Base-by-base conservation (phyloP, 2,329 filamentous ascomycete species). In the Lachnellula subtilissima region DNA sequence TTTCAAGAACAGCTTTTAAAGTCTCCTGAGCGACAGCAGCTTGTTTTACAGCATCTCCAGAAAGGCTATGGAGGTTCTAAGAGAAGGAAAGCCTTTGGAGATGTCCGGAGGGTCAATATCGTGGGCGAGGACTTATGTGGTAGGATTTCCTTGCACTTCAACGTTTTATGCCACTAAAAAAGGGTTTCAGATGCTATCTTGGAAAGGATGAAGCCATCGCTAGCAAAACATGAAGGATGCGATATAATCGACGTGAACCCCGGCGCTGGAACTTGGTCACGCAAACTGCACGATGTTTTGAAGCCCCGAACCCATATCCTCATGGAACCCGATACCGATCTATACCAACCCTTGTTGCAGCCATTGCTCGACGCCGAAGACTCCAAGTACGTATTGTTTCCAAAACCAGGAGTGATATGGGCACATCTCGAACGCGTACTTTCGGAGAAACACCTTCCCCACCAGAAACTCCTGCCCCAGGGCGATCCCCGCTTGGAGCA, bases 201-300 rank as follows among this genome's bases (percentile, higher is more conserved):
- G 47, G 69, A 82, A 6, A 89, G 89, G 58, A 74, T 95, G n/a
- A 83, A 81, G 2, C 79, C 81, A 1, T 84, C 84, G 2, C 78
- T 97, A 17, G 74, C 83, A 36, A 81, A 83, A 46, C 86, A 94
- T 70, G 75, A 78, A 50, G 89, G 89, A 53, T 91, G 92, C 72
- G 91, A 96, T 65, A 80, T 97, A 46, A 76, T 99, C 65, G 93
- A 97, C 68, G 76, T 96, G 54, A 90, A 92, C 70, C 93, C 93
- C 0, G 91, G 91, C 14, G 75, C 75, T 1, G 90, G 91, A 8
- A 53, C 96, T 2, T 94, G 88, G 83, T 96, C 92, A 36, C 76
- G 77, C 28, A 89, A 87, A 65, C 76, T 97, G 0, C 85, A 96
- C 68, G 78, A 89, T 0, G 74, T 81, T 47, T 76, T 99, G 7